Percentiles rank a stretch among this genome's conserved stretches.
These are phyloP conservation scores for Trichoderma semiorbis DNA, from an alignment of 2,329 filamentous ascomycete genomes.

Conservation along the genomic window DNA sequence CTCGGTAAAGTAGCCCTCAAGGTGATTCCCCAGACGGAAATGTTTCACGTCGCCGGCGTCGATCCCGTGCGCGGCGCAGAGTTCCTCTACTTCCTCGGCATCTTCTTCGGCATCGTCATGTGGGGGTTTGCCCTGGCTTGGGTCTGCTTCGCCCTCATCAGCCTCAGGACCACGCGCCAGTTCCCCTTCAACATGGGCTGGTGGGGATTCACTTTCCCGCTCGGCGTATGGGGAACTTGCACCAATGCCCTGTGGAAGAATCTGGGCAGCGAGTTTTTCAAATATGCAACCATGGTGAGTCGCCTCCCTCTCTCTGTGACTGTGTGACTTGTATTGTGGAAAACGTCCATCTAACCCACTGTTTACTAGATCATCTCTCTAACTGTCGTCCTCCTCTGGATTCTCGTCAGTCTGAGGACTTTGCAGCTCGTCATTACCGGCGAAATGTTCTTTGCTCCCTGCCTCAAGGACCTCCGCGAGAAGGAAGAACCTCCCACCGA, in stretches of 20 bases:
- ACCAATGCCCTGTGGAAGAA: constrained; percentile 39
- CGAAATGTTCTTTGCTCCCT: constrained; percentile 45
- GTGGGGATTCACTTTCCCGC: constrained; percentile 47
- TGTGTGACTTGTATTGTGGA: neutral
- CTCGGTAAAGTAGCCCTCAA: constrained; percentile 46
- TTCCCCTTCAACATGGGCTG: constrained; percentile 47
- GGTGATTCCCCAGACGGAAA: constrained; percentile 37
- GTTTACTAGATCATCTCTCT: constrained; percentile 37
- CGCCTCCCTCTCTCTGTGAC: neutral
- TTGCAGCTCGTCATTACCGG: constrained; percentile 36
- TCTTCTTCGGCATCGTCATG: constrained; percentile 42
- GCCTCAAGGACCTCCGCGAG: constrained; percentile 37
- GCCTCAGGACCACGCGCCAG: constrained; percentile 37
- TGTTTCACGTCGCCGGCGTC: constrained; percentile 43
- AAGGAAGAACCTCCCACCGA: constrained; percentile 29
- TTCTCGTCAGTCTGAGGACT: constrained; percentile 39
- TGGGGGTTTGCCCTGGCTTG: constrained; percentile 45
- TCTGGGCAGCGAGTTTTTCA: constrained; percentile 43
- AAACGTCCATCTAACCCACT: neutral
- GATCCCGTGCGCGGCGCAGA: constrained; percentile 31
- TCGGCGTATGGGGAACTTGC: constrained; percentile 44
- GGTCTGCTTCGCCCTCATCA: constrained; percentile 42
- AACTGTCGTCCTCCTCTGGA: constrained; percentile 41
- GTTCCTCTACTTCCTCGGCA: constrained; percentile 57
- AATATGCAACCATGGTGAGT: constrained; percentile 36